Evolutionary conservation across 345 rosid genomes (phyloP), one percentile per base, ranked within the genome.

Genomic region (Hibiscus trionum): DNA sequence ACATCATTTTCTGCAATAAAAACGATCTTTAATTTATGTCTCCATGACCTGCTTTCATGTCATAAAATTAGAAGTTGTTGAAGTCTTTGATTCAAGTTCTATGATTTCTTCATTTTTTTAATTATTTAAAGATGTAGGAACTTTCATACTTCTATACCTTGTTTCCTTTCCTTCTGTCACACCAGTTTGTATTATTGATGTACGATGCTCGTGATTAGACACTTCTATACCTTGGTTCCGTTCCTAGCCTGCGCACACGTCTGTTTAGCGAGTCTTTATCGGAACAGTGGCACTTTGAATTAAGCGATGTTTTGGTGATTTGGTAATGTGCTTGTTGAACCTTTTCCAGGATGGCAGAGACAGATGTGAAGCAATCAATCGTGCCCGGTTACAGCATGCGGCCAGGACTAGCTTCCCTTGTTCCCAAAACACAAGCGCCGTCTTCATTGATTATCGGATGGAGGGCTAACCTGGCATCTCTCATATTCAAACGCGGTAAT

Each of bases 381-480:
- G 59, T 65, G 26, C 85, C 85, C 50, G 70, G 59, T 79, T 80
- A 81, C 27, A 66, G 77, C 26, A 72, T 63, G 66, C 80, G 83
- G 58, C 44, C 80, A 0, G 87, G 87, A 72, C 72, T 88, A 47
- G 80, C 89, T 16, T 81, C 91, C 61, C 77, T 88, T 73, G 11
- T 88, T 58, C 87, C 87, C 27, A 84, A 74, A 70, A 88, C 79
- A 83, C 90, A 83, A 31, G 84, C 80, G 49, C 86, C 35, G 4
- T 59, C 90, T 42, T 66, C 95, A 11, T 71, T 78, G 62, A 49
- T 88, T 12, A 86, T 72, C 66, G 96, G 98, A 66, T 85, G 93
- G 97, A 85, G 92, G 60, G 77, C 76, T 2, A 80, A 85, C 75
- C 77, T 94, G 61, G 85, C 97, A 64, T 91, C 96, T 52, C 74